These are phyloP conservation scores for Podochytrium sp. DNA, from an alignment of 192 early-diverging fungal species.

Conservation along the genomic window DNA sequence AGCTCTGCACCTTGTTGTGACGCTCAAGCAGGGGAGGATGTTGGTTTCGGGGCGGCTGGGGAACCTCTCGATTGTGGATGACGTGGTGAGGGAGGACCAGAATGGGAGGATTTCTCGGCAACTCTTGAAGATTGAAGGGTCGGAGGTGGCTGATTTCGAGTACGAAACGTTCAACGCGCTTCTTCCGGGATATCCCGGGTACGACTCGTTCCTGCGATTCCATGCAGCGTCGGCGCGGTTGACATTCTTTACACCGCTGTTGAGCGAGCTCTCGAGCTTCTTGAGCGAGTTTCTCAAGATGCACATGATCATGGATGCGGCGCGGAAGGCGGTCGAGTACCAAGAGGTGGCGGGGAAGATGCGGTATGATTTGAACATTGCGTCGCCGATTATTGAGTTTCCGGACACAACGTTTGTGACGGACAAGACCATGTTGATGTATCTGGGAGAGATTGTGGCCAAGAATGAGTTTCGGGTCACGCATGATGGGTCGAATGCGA, in stretches of 20 bases:
- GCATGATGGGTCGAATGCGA: slow-evolving; percentile 45
- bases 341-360: slow-evolving; percentile 77
- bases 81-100: slow-evolving; percentile 17
- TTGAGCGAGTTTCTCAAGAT: slow-evolving; percentile 86
- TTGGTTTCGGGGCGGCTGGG: slow-evolving; percentile 52
- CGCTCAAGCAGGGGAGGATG: slow-evolving; percentile 62
- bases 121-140: slow-evolving; percentile 84
- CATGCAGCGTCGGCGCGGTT: slow-evolving; percentile 80
- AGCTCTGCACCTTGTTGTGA: slow-evolving; percentile 69
- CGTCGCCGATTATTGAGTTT: slow-evolving; percentile 84
- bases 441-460: slow-evolving; percentile 87
- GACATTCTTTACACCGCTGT: slow-evolving; percentile 78
- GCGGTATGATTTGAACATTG: slow-evolving; percentile 85
- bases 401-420: slow-evolving; percentile 61
- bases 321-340: slow-evolving; percentile 79
- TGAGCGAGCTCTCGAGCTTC: slow-evolving; percentile 73
- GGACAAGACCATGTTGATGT: slow-evolving; percentile 70
- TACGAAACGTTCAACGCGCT: slow-evolving; percentile 80
- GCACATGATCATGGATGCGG: slow-evolving; percentile 86
- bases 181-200: slow-evolving; percentile 73
- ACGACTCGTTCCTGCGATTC: slow-evolving; percentile 78
- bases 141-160: slow-evolving; percentile 84
- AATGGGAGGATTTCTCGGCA: slow-evolving; percentile 23
- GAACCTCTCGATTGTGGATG: slow-evolving; percentile 50
- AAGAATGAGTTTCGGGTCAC: slow-evolving; percentile 72